Evolutionary conservation across 2,329 filamentous ascomycete genomes (phyloP), one percentile per base, ranked within the genome.

Genomic region (Penicillium sp.): DNA sequence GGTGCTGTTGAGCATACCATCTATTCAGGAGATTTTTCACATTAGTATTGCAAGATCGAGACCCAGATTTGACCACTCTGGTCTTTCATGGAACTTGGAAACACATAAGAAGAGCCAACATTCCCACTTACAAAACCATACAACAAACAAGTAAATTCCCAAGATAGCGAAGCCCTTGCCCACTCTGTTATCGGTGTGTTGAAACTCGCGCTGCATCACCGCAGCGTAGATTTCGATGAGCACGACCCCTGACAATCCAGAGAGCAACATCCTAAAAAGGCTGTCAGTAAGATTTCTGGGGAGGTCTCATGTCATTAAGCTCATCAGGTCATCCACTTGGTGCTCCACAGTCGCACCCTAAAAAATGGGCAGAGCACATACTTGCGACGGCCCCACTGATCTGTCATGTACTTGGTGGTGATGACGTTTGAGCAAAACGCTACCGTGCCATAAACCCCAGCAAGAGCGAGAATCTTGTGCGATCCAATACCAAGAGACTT

Each of bases 151-250:
- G 50, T 81, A 82, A 26, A 82, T 81, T 0, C 78, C 79, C 1
- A 82, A 64, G 27, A 82, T 74, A 1, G 79, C 76, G 57, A 82
- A 82, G 0, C 77, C 79, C 56, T 82, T 81, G 34, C 79, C 79
- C 27, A 80, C 58, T 4, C 66, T 64, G 58, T 81, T 81, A 48
- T 78, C 60, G 0, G 74, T 78, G 50, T 78, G 68, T 56, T 81
- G 77, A 57, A 81, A 82, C 39, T 73, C 61, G 27, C 70, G 68
- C 61, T 82, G 79, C 77, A 82, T 81, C 37, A 81, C 73, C 1
- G 79, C 76, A 0, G 78, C 71, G 54, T 82, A 82, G 45, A 81
- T 80, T 55, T 81, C 77, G 41, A 79, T 73, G n/a, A 80, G 9
- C 11, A 81, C 68, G 37, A 82, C 71, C 1, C 76, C 75, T 4